These are phyloP conservation scores for Lactifluus hygrophoroides DNA, from an alignment of 768 basidiomycete genomes.

Conservation along the genomic window DNA sequence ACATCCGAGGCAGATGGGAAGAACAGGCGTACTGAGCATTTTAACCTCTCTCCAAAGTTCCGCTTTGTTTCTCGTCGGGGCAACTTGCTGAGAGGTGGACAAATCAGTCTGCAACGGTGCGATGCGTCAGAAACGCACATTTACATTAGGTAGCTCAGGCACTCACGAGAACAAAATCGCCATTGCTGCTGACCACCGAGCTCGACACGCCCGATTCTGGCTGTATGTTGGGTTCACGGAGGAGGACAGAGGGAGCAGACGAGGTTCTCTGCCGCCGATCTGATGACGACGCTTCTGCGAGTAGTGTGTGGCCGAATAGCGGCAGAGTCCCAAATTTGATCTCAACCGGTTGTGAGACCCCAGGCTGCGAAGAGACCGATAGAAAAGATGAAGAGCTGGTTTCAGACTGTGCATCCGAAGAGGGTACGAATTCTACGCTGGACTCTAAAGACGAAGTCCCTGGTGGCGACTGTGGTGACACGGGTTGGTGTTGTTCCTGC, in stretches of 20 bases:
- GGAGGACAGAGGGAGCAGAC: background rate
- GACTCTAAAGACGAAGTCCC: conserved; percentile 28
- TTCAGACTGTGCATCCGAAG: conserved; percentile 36
- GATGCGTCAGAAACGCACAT: background rate
- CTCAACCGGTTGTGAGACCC: conserved; percentile 32
- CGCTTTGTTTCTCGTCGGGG: conserved; percentile 47
- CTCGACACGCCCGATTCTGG: conserved; percentile 21
- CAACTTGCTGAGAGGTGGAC: conserved; percentile 16
- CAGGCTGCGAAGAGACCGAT: conserved; percentile 33
- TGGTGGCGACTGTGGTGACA: conserved; percentile 1
- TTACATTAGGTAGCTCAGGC: background rate
- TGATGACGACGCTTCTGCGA: conserved; percentile 18
- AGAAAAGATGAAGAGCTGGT: conserved; percentile 35
- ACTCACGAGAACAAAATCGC: conserved; percentile 11
- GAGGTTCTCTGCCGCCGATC: background rate
- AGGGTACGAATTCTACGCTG: conserved; percentile 29
- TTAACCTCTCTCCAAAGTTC: conserved; percentile 94
- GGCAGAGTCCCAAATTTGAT: conserved; percentile 33
- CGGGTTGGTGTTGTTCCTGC: conserved; percentile 7
- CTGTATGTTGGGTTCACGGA: background rate
- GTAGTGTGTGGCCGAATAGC: background rate
- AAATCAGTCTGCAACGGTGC: conserved; percentile 8
- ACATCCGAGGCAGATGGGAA: background rate
- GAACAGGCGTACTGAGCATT: conserved; percentile 52
- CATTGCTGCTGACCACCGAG: conserved; percentile 20